Evolutionary conservation across 768 basidiomycete genomes (phyloP), one percentile per base, ranked within the genome.

Genomic region (Roridomyces roridus): DNA sequence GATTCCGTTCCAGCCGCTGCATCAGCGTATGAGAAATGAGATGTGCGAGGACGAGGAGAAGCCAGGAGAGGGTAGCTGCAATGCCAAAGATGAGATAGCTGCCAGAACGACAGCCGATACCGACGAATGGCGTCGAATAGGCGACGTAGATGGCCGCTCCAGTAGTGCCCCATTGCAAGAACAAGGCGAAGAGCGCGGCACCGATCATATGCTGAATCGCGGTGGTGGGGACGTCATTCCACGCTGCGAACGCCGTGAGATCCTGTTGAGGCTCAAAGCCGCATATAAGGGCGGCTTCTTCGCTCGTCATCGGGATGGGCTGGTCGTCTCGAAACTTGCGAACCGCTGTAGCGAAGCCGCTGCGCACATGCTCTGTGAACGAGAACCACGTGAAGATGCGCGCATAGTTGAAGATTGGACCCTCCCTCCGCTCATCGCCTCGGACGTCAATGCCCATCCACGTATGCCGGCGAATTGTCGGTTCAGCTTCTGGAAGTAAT

Each of bases 101-200:
- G 0, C 70, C 59, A 7, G 73, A 73, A 46, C 70, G 72, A 31
- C 73, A 73, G 24, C 73, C 72, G 4, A 74, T 29, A 20, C 68
- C 67, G 12, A 54, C 48, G 4, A 47, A 43, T 1, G 71, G 72
- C 56, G 25, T 46, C 6, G 17, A 20, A 25, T 46, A 67, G 12
- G 46, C 51, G 8, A 49, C 52, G 7, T 71, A 37, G 35, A 73
- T 2, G 0, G 68, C 72, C 18, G 72, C 64, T 0, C 25, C 8
- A 1, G 69, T 73, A 12, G 72, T 73, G 0, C 59, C 69, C 70
- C 67, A 72, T 45, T 72, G 71, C 12, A 72, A 20, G 17, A 35
- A 47, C 28, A 73, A n/a, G 5, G 70, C 35, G 47, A 68, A 58
- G 17, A 68, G 4, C 2, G 72, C 65, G n/a, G 71, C 72, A 5